Percentiles rank a stretch among this genome's conserved stretches.
phyloP scores from a whole-genome alignment of 306 rosid genomes.

The Delonix regia region DNA sequence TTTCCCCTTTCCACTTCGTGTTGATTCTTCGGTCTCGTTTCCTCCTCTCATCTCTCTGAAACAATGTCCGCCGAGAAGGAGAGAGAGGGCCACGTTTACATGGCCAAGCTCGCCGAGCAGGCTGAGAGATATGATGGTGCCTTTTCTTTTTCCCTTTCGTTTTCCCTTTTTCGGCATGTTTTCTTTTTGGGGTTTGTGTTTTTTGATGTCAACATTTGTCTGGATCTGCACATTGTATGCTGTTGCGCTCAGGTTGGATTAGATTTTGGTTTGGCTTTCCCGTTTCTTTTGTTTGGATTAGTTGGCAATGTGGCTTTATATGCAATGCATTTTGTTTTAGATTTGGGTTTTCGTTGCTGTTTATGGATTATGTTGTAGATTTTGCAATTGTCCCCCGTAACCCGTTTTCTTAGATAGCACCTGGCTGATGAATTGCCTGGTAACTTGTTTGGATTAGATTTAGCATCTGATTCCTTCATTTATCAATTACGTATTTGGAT shows the following conservation, averaged over 20 bases:
- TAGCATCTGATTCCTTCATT: background rate
- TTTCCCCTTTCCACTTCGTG: background rate
- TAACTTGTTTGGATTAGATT: background rate
- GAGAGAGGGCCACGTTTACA: constrained; percentile 89
- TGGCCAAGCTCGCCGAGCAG: constrained; percentile 91
- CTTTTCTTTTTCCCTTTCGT: too few relatives aligned
- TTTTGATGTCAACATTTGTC: background rate
- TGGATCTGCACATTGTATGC: constrained; percentile 5
- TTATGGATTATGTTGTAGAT: background rate
- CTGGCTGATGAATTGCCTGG: background rate
- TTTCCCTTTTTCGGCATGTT: background rate
- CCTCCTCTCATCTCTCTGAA: constrained; percentile 36
- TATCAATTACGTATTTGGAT: background rate
- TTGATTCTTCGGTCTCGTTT: background rate
- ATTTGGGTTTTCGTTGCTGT: background rate
- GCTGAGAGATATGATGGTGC: constrained; percentile 92
- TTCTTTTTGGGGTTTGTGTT: background rate
- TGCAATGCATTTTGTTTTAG: background rate
- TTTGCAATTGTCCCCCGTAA: background rate
- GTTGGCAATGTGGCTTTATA: background rate
- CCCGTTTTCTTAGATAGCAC: background rate
- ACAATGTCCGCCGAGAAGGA: constrained; percentile 77
- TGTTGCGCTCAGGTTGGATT: background rate
- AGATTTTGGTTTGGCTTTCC: background rate
- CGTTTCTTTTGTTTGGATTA: background rate